These are phyloP conservation scores for Raffaelea arxii DNA, from an alignment of 2,329 filamentous ascomycete species.

Conservation along the genomic window DNA sequence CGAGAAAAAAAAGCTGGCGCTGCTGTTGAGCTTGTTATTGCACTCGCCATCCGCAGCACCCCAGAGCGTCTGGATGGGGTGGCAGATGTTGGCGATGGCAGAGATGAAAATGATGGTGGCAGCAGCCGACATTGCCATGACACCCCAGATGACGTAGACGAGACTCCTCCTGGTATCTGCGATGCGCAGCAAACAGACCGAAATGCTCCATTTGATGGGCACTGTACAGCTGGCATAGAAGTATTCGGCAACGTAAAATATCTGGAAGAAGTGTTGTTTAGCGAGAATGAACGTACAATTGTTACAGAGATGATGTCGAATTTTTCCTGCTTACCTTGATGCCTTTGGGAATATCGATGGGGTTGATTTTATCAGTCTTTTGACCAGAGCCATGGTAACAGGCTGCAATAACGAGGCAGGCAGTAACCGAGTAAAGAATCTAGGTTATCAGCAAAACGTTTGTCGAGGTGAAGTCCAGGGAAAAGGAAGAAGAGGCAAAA, in stretches of 20 bases:
- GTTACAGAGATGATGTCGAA: too few species aligned
- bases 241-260: conserved; percentile 1
- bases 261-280: background rate
- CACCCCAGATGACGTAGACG: background rate
- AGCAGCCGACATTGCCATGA: background rate
- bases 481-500: background rate
- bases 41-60: conserved; percentile 1
- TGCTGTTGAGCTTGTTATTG: background rate
- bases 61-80: conserved; percentile 3
- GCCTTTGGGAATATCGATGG: background rate
- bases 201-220: conserved; percentile 2
- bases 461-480: background rate
- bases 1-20: conserved; percentile 3
- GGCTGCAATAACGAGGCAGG: background rate
- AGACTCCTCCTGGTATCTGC: background rate
- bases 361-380: background rate
- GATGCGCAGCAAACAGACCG: background rate
- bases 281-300: background rate
- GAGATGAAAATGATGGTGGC: background rate
- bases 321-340: background rate
- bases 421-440: background rate
- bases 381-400: conserved; percentile 1
- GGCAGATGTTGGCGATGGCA: conserved; percentile 4
- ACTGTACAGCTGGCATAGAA: conserved; percentile 1
- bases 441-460: background rate